phyloP scores from a whole-genome alignment of 73 alveolate species.

The Blepharisma japonicum region DNA sequence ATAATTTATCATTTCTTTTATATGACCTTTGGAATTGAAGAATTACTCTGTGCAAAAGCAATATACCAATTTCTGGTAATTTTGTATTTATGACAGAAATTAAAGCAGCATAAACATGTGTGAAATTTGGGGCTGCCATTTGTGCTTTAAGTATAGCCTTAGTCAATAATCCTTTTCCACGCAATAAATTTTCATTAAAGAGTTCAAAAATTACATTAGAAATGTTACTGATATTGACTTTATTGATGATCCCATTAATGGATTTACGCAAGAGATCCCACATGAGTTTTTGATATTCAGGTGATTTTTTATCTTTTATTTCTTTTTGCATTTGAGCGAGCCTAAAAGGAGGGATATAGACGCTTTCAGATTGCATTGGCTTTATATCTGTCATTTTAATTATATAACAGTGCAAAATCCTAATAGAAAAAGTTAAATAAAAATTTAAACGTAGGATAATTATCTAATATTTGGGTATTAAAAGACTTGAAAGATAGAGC shows the following conservation, averaged over 20 bases:
- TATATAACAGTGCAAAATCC: too few relatives aligned
- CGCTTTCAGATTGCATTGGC: conserved; percentile 48
- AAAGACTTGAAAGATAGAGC: too few relatives aligned
- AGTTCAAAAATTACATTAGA: conserved; percentile 91
- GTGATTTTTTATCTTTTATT: conserved; percentile 84
- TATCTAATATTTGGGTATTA: too few relatives aligned
- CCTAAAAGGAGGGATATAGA: conserved; percentile 94
- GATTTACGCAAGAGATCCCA: conserved; percentile 98
- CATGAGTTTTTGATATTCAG: conserved; percentile 94
- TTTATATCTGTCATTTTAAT: too few relatives aligned
- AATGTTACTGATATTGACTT: conserved; percentile 86
- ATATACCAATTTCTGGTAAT: conserved; percentile 94
- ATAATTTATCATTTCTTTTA: conserved; percentile 92
- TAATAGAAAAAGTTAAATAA: too few relatives aligned
- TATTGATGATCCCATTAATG: conserved; percentile 95
- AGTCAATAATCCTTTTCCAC: conserved; percentile 98
- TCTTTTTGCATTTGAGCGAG: conserved; percentile 85
- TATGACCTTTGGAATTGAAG: conserved; percentile 93
- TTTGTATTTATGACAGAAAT: conserved; percentile 96
- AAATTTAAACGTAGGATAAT: too few relatives aligned
- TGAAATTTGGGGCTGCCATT: conserved; percentile 89
- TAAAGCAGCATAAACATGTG: conserved; percentile 98
- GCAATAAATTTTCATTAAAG: conserved; percentile 96
- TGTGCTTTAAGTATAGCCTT: conserved; percentile 92
- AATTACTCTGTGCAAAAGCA: conserved; percentile 88